phyloP scores from a whole-genome alignment of 768 basidiomycete genomes.

The Mycena haematopus region DNA sequence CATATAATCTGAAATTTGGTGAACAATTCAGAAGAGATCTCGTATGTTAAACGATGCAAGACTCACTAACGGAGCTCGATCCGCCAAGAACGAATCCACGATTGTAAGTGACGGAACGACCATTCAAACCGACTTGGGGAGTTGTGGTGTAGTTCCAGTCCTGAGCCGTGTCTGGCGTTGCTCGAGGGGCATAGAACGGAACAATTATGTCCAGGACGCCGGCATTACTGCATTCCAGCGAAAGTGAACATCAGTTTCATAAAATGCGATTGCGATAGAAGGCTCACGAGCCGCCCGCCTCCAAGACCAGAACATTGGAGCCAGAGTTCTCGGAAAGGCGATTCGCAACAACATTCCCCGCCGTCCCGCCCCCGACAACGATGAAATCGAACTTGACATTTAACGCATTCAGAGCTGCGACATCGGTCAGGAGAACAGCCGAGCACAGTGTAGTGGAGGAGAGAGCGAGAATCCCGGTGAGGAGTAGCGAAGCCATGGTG shows the following conservation, averaged over 20 bases:
- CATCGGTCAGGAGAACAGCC: background rate
- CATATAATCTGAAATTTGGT: slow-evolving; percentile 26
- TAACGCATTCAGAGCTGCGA: background rate
- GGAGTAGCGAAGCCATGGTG: background rate
- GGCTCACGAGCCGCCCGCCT: slow-evolving; percentile 34
- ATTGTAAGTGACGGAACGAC: slow-evolving; percentile 34
- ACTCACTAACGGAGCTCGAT: too few relatives aligned
- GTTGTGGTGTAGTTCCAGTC: too few relatives aligned
- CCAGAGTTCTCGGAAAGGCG: too few relatives aligned
- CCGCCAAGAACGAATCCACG: slow-evolving; percentile 34
- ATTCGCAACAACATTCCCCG: too few relatives aligned
- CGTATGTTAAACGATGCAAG: background rate
- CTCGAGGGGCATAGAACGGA: slow-evolving; percentile 11
- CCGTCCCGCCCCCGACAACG: too few relatives aligned
- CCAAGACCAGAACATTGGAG: too few relatives aligned
- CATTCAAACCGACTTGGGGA: slow-evolving; percentile 33
- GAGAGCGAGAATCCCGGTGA: background rate
- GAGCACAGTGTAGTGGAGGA: background rate
- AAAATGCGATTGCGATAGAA: background rate
- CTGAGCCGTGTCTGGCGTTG: slow-evolving; percentile 17
- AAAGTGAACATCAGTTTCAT: background rate
- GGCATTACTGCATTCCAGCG: slow-evolving; percentile 1
- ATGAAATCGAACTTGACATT: slow-evolving; percentile 2
- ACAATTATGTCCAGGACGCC: slow-evolving; percentile 11
- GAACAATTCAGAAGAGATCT: background rate